Conservation (phyloP, 805 yeast species). For the Saccharomycopsis guyanensis region DNA sequence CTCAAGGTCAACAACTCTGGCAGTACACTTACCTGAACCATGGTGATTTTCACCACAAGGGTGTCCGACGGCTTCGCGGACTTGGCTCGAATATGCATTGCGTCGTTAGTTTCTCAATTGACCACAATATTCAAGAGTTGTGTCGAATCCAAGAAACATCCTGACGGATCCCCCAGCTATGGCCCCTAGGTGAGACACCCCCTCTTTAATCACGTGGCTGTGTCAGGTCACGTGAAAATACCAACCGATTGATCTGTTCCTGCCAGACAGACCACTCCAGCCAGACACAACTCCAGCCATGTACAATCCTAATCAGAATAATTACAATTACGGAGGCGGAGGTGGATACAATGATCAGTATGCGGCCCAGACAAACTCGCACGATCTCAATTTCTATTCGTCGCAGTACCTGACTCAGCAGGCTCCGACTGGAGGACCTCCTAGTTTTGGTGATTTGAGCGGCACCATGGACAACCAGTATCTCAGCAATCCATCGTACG, state of each 20-base stretch:
- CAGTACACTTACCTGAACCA: slow-evolving; percentile 12
- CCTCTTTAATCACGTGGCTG: background rate
- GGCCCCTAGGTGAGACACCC: too few relatives aligned
- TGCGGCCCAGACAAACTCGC: slow-evolving; percentile 1
- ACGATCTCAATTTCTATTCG: slow-evolving; percentile 17
- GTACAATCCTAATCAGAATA: slow-evolving; percentile 16
- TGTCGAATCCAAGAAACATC: background rate
- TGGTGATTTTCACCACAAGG: slow-evolving; percentile 4
- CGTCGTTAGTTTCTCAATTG: too few relatives aligned
- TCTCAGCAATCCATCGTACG: slow-evolving; percentile 12
- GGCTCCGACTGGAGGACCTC: slow-evolving; percentile 14
- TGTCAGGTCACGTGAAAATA: background rate
- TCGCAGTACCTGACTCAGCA: slow-evolving; percentile 10
- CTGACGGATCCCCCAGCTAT: background rate
- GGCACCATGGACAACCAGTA: slow-evolving; percentile 22
- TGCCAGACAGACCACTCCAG: too few relatives aligned
- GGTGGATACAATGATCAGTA: slow-evolving; percentile 1
- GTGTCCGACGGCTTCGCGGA: background rate
- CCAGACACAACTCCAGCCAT: too few relatives aligned
- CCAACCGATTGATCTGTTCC: too few relatives aligned
- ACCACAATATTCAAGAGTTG: too few relatives aligned
- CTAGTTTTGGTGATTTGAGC: slow-evolving; percentile 13
- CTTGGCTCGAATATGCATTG: background rate
- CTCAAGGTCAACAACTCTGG: too few relatives aligned
- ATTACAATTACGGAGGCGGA: too few relatives aligned